These are phyloP conservation scores for Vigna trinervia DNA, from an alignment of 306 rosid genomes.

Conservation along the genomic window DNA sequence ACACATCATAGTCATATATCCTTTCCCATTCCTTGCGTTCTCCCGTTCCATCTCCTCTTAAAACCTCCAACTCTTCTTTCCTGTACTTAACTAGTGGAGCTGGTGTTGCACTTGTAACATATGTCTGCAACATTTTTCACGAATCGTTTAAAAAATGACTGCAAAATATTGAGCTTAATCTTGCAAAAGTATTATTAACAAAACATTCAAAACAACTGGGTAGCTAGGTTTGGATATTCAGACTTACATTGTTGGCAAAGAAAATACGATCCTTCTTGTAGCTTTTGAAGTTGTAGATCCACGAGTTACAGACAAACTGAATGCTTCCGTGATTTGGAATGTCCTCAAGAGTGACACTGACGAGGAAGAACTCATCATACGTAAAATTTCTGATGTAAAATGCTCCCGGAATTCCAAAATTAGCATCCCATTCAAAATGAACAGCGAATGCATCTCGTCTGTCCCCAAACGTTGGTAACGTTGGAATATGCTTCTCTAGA, in stretches of 20 bases:
- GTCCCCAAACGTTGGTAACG: conserved; percentile 50
- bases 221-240: not conserved
- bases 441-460: conserved; percentile 50
- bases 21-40: conserved; percentile 64
- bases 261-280: conserved; percentile 62
- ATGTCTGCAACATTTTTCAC: conserved; percentile 45
- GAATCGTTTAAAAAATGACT: not conserved
- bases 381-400: conserved; percentile 40
- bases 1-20: conserved; percentile 71
- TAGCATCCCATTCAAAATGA: conserved; percentile 56
- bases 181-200: not conserved
- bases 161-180: too few species aligned
- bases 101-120: conserved; percentile 74
- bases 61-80: conserved; percentile 54
- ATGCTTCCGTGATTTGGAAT: conserved; percentile 39
- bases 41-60: conserved; percentile 77
- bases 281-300: conserved; percentile 54
- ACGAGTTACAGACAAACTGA: conserved; percentile 74
- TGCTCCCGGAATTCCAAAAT: conserved; percentile 67
- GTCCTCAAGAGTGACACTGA: conserved; percentile 63
- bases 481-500: conserved; percentile 57
- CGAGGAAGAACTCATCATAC: conserved; percentile 62
- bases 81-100: conserved; percentile 47
- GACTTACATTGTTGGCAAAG: conserved; percentile 62
- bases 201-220: too few species aligned